These are phyloP conservation scores for Alternaria conjuncta DNA, from an alignment of 2,329 filamentous ascomycete genomes.

Conservation along the genomic window DNA sequence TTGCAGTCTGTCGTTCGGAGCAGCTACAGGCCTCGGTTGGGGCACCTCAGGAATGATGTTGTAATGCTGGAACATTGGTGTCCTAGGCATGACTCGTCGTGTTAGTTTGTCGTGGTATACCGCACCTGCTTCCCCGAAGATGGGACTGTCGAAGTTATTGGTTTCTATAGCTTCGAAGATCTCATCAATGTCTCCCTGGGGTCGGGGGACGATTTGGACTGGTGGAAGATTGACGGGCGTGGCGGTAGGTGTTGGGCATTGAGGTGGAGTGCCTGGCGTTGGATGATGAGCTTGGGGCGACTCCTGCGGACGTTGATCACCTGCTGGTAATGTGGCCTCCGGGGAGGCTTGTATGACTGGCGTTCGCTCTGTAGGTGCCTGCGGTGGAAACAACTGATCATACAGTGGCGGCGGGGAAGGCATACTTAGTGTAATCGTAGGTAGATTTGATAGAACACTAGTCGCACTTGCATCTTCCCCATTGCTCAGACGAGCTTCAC, in stretches of 20 bases:
- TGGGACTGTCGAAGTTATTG: background rate
- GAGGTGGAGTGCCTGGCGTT: background rate
- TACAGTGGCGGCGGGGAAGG: background rate
- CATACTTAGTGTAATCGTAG: background rate
- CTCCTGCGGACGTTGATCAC: background rate
- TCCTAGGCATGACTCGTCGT: background rate
- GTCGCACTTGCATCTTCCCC: background rate
- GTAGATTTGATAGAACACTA: background rate
- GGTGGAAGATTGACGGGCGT: background rate
- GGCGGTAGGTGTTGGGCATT: background rate
- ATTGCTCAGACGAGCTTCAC: background rate
- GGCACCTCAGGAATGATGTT: background rate
- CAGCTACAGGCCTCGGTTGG: background rate
- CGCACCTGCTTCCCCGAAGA: background rate
- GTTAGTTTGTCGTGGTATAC: background rate
- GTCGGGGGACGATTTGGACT: background rate
- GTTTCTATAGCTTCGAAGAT: background rate
- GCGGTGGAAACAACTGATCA: background rate
- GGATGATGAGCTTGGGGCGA: background rate
- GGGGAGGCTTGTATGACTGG: background rate
- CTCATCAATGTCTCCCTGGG: background rate
- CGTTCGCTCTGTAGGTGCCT: fast-evolving
- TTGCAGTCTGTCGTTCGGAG: background rate
- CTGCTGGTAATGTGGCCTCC: background rate
- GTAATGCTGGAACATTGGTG: background rate